Conservation (phyloP, 176 grass and related monocot species). For the Poa pratensis region DNA sequence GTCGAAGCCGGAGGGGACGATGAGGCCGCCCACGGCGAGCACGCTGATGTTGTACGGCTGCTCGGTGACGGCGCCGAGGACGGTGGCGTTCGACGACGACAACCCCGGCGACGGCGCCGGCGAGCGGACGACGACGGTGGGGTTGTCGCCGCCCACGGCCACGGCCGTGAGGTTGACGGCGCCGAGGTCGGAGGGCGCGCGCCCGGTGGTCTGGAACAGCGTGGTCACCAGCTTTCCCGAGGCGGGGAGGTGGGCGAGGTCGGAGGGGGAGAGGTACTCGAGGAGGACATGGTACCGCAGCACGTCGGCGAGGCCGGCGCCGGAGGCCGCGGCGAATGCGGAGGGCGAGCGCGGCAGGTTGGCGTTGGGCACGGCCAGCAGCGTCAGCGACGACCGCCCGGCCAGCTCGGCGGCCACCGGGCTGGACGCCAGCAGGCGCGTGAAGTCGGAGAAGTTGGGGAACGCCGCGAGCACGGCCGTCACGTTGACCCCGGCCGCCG, state of each 20-base stretch:
- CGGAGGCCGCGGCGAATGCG: conserved; percentile 62
- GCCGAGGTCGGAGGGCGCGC: conserved; percentile 78
- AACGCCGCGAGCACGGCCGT: conserved; percentile 72
- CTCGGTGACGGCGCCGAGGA: conserved; percentile 64
- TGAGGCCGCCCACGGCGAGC: conserved; percentile 73
- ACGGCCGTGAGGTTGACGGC: conserved; percentile 81
- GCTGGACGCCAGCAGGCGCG: conserved; percentile 64
- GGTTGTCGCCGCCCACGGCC: neutral
- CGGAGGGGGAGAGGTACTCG: conserved; percentile 84
- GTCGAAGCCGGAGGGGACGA: conserved; percentile 78
- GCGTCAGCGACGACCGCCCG: conserved; percentile 75
- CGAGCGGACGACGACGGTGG: conserved; percentile 67
- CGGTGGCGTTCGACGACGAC: conserved; percentile 63
- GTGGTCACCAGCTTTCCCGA: conserved; percentile 86
- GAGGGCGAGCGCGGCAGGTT: conserved; percentile 63
- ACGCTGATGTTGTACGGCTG: conserved; percentile 89
- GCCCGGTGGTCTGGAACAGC: conserved; percentile 95
- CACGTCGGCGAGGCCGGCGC: conserved; percentile 86
- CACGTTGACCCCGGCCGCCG: conserved; percentile 56
- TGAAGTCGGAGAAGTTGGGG: conserved; percentile 68
- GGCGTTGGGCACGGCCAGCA: conserved; percentile 78
- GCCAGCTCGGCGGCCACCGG: conserved; percentile 65
- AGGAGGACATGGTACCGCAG: conserved; percentile 94
- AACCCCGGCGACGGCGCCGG: conserved; percentile 60
- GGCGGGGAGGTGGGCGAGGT: conserved; percentile 60